These are phyloP conservation scores for Spathaspora sp. DNA, from an alignment of 805 yeast genomes.

Conservation along the genomic window DNA sequence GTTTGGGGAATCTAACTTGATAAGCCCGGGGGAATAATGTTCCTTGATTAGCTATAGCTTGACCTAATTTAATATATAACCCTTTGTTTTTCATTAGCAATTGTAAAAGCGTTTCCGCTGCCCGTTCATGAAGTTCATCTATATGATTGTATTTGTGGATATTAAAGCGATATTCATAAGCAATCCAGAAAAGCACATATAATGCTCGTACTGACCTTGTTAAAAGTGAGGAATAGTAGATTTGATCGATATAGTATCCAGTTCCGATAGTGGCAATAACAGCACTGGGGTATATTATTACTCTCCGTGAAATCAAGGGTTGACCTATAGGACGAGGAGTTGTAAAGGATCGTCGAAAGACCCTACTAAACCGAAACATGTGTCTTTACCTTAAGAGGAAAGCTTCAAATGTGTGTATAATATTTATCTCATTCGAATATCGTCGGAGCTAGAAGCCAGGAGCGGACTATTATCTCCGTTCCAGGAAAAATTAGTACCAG, in stretches of 20 bases:
- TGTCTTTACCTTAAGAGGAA: not conserved
- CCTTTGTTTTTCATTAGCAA: slow-evolving; percentile 34
- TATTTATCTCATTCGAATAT: too few species aligned
- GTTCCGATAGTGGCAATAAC: slow-evolving; percentile 8
- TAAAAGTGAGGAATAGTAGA: slow-evolving; percentile 42
- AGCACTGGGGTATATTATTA: not conserved
- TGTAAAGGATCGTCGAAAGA: not conserved
- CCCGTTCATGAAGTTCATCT: slow-evolving; percentile 55
- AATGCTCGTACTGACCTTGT: slow-evolving; percentile 52
- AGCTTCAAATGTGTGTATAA: too few species aligned
- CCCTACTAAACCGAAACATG: not conserved
- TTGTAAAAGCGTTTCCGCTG: slow-evolving; percentile 39
- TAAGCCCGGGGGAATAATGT: slow-evolving; percentile 61
- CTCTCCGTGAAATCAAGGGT: not conserved
- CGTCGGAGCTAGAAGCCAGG: too few species aligned
- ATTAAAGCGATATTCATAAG: slow-evolving; percentile 53
- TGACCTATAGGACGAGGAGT: not conserved
- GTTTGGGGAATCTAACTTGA: slow-evolving; percentile 51
- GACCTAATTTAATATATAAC: slow-evolving; percentile 73
- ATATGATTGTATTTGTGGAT: slow-evolving; percentile 34
- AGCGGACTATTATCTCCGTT: too few species aligned
- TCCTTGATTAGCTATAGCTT: slow-evolving; percentile 75
- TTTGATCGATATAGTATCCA: slow-evolving; percentile 11
- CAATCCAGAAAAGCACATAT: slow-evolving; percentile 45
- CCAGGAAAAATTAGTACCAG: too few species aligned